Percentiles rank a stretch among this genome's conserved stretches.
Evolutionary conservation across 1,139 yeast species (phyloP).

Genomic region (Scheffersomyces lignicola): DNA sequence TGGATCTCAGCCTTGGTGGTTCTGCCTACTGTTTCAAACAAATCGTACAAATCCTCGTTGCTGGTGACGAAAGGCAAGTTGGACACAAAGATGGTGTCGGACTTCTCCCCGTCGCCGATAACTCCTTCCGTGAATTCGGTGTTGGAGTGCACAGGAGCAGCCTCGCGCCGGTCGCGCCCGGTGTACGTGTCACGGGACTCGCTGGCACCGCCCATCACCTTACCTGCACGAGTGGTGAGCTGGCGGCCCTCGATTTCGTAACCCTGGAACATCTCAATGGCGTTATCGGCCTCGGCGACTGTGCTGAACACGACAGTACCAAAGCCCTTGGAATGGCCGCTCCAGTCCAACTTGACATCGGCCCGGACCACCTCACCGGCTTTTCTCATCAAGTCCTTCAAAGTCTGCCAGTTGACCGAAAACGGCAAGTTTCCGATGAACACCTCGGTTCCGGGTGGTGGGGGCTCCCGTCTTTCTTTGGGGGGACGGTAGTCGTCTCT

Average conservation of each 20-base stretch:
- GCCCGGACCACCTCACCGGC: conserved; percentile 80
- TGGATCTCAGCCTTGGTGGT: conserved; percentile 80
- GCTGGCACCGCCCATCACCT: conserved; percentile 16
- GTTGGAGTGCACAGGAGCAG: conserved; percentile 28
- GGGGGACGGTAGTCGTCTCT: conserved; percentile 10
- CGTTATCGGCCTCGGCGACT: conserved; percentile 60
- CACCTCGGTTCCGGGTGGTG: conserved; percentile 59
- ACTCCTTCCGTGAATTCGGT: conserved; percentile 66
- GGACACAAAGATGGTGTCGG: conserved; percentile 64
- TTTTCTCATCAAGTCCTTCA: conserved; percentile 79
- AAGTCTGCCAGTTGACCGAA: conserved; percentile 77
- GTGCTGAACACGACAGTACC: conserved; percentile 72
- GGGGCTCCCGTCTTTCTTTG: conserved; percentile 15
- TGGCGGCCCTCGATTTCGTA: conserved; percentile 67
- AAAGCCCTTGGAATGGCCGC: conserved; percentile 83
- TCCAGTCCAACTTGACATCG: conserved; percentile 66
- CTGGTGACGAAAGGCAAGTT: conserved; percentile 91
- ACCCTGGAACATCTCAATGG: conserved; percentile 66
- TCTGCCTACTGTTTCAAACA: conserved; percentile 82
- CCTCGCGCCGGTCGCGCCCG: conserved; percentile 8
- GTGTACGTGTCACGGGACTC: conserved; percentile 11
- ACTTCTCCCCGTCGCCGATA: conserved; percentile 61
- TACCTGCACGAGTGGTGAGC: conserved; percentile 71
- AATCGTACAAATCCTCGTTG: conserved; percentile 78
- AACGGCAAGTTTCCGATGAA: conserved; percentile 85